phyloP scores from a whole-genome alignment of 148 eudicot species.

The Limonium bicolor region DNA sequence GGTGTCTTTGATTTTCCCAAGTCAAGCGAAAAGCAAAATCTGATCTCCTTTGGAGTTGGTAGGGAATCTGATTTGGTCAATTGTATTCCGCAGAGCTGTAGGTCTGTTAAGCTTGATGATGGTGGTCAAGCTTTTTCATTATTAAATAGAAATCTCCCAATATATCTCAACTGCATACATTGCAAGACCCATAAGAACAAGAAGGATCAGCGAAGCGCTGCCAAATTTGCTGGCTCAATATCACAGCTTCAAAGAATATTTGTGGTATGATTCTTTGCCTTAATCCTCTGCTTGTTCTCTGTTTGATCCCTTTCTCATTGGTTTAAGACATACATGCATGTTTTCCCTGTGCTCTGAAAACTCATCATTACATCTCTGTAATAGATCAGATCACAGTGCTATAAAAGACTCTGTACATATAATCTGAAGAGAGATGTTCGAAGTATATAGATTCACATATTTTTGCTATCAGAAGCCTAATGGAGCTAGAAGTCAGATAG shows the following conservation, averaged over 20 bases:
- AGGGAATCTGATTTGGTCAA: conserved; percentile 12
- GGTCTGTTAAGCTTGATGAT: conserved; percentile 34
- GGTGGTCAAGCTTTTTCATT: conserved; percentile 50
- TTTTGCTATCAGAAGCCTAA: too few relatives aligned
- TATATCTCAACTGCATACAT: conserved; percentile 73
- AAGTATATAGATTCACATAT: too few relatives aligned
- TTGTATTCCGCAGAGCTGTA: conserved; percentile 26
- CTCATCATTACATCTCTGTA: too few relatives aligned
- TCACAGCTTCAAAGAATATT: conserved; percentile 94
- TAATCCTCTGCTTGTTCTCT: conserved; percentile 2
- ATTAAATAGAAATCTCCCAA: conserved; percentile 58
- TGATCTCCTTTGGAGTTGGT: conserved; percentile 16
- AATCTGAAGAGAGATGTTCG: too few relatives aligned
- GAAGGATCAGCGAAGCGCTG: conserved; percentile 34
- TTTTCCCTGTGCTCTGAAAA: not conserved
- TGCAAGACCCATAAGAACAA: conserved; percentile 45
- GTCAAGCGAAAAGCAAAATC: conserved; percentile 17
- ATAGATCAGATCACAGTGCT: too few relatives aligned
- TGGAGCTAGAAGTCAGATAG: too few relatives aligned
- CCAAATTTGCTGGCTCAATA: conserved; percentile 62
- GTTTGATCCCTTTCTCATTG: too few relatives aligned
- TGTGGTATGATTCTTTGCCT: conserved; percentile 36
- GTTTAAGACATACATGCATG: too few relatives aligned
- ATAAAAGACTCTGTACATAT: too few relatives aligned
- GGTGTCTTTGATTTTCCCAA: conserved; percentile 16